These are phyloP conservation scores for Entonaema liquescens DNA, from an alignment of 495 filamentous ascomycete genomes.

Conservation along the genomic window DNA sequence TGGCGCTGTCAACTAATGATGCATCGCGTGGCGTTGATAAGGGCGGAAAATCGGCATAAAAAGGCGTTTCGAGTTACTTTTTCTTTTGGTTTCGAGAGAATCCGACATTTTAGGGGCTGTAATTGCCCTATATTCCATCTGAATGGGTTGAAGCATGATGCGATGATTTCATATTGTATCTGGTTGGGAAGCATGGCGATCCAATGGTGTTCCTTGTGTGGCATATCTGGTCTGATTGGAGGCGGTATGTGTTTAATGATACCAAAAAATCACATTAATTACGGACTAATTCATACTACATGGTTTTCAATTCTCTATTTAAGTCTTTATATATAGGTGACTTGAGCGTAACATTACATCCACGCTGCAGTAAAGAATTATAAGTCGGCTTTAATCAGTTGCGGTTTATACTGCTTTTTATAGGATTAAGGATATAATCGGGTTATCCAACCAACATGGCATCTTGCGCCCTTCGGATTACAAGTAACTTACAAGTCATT, in stretches of 20 bases:
- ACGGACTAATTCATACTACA: background rate
- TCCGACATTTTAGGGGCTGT: background rate
- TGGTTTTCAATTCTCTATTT: background rate
- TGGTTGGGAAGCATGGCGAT: background rate
- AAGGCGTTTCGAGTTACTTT: slow-evolving; percentile 9
- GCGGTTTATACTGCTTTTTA: background rate
- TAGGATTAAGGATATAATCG: background rate
- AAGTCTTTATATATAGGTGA: background rate
- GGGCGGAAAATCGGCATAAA: slow-evolving; percentile 11
- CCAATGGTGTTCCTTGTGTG: background rate
- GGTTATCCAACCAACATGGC: background rate
- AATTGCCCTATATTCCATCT: background rate
- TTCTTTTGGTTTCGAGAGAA: background rate
- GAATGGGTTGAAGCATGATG: background rate
- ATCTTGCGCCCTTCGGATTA: background rate
- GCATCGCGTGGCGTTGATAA: slow-evolving; percentile 19
- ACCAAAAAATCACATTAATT: background rate
- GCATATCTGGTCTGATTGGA: background rate
- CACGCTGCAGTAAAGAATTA: background rate
- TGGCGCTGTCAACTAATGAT: slow-evolving; percentile 1
- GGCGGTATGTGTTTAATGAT: background rate
- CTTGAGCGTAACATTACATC: background rate
- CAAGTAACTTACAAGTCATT: background rate
- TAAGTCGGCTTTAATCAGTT: background rate
- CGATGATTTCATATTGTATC: background rate